phyloP scores from a whole-genome alignment of 148 eudicot species.

The Rhododendron ovatum region DNA sequence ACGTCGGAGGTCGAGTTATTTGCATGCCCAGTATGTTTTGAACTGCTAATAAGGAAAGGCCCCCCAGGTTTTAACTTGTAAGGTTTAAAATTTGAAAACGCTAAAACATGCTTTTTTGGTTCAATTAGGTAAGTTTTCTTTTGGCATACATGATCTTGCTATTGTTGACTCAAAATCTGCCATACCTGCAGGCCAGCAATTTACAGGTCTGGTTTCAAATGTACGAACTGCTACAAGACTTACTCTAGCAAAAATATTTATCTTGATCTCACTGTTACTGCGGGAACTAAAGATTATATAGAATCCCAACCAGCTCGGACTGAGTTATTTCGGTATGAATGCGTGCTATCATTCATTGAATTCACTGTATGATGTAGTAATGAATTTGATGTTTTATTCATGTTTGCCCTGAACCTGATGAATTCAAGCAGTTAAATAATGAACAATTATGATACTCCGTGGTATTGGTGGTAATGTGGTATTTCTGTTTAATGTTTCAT shows the following conservation, averaged over 20 bases:
- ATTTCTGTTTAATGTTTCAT: neutral
- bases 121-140: neutral
- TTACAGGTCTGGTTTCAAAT: slow-evolving; percentile 90
- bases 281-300: slow-evolving; percentile 63
- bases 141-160: neutral
- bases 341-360: neutral
- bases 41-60: slow-evolving; percentile 74
- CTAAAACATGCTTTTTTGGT: neutral
- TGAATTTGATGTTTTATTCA: neutral
- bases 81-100: slow-evolving; percentile 19
- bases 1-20: slow-evolving; percentile 41
- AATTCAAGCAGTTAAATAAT: neutral
- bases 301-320: slow-evolving; percentile 72
- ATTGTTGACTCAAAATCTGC: slow-evolving; percentile 15
- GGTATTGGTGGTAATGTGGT: neutral
- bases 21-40: slow-evolving; percentile 87
- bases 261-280: slow-evolving; percentile 89
- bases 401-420: neutral
- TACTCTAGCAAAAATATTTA: slow-evolving; percentile 88
- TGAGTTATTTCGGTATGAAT: slow-evolving; percentile 74
- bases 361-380: neutral
- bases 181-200: slow-evolving; percentile 67
- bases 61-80: slow-evolving; percentile 84
- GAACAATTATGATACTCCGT: neutral
- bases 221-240: slow-evolving; percentile 68